These are phyloP conservation scores for Phytophthora ramorum DNA, from an alignment of 352 stramenopile genomes.

Conservation along the genomic window DNA sequence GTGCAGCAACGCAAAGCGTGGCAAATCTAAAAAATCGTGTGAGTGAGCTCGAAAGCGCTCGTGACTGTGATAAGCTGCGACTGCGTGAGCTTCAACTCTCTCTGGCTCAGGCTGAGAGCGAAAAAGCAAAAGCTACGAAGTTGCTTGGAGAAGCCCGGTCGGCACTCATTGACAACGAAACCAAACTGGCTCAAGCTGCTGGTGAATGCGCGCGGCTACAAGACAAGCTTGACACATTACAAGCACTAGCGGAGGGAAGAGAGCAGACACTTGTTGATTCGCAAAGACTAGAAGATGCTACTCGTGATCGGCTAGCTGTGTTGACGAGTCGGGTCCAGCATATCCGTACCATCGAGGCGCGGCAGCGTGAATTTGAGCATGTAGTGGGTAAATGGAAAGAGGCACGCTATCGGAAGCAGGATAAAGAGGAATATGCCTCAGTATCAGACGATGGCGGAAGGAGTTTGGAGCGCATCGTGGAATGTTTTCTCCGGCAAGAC, in stretches of 20 bases:
- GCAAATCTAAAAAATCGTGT: constrained; percentile 50
- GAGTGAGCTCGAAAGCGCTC: constrained; percentile 41
- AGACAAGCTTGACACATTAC: constrained; percentile 47
- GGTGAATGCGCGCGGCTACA: constrained; percentile 48
- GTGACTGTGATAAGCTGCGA: constrained; percentile 33
- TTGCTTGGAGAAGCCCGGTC: constrained; percentile 58
- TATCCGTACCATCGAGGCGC: constrained; percentile 11
- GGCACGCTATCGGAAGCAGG: neutral
- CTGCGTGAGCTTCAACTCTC: constrained; percentile 43
- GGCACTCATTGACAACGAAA: constrained; percentile 46
- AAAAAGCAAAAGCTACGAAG: constrained; percentile 50
- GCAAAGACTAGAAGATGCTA: constrained; percentile 38
- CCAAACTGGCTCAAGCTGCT: constrained; percentile 34
- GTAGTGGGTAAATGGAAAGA: constrained; percentile 28
- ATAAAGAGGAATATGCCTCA: neutral
- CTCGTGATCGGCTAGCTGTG: constrained; percentile 28
- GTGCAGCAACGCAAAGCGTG: constrained; percentile 40
- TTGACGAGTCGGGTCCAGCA: constrained; percentile 36
- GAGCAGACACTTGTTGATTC: constrained; percentile 45
- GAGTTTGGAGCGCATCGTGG: constrained; percentile 27
- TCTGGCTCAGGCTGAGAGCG: constrained; percentile 37
- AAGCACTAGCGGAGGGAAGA: constrained; percentile 45
- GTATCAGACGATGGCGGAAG: neutral
- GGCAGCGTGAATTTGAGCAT: constrained; percentile 22
- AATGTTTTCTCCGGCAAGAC: constrained; percentile 27